Evolutionary conservation across 768 basidiomycete species (phyloP).

Genomic region (Chalciporus pseudorubinellus): DNA sequence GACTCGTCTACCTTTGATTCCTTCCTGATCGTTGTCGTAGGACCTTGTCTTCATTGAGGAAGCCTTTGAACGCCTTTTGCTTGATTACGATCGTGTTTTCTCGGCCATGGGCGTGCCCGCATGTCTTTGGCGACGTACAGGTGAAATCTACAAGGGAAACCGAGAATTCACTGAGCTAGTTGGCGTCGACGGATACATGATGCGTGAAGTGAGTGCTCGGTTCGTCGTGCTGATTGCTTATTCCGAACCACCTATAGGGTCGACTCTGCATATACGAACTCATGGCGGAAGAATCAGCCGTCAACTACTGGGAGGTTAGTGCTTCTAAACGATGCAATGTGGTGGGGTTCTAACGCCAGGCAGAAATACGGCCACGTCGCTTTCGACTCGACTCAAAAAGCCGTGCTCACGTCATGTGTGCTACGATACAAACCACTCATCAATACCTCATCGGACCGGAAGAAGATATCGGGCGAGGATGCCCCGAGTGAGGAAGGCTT

Average conservation of each 20-base stretch:
- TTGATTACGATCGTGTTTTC: constrained; percentile 94
- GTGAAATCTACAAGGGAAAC: constrained; percentile 98
- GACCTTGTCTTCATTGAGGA: constrained; percentile 98
- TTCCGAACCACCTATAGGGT: constrained; percentile 46
- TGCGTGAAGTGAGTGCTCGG: constrained; percentile 68
- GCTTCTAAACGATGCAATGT: neutral
- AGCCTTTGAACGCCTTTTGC: constrained; percentile 90
- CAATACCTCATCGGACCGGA: constrained; percentile 36
- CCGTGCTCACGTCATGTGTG: constrained; percentile 89
- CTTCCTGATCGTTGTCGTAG: constrained; percentile 32
- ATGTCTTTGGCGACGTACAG: constrained; percentile 94
- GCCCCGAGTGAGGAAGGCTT: constrained; percentile 62
- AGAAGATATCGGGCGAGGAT: constrained; percentile 28
- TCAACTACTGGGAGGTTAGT: constrained; percentile 94
- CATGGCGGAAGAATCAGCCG: constrained; percentile 96
- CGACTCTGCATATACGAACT: constrained; percentile 95
- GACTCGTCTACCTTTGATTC: neutral
- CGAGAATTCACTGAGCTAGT: constrained; percentile 91
- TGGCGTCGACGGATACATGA: constrained; percentile 80
- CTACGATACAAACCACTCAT: constrained; percentile 73
- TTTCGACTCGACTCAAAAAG: constrained; percentile 89
- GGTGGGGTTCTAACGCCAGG: neutral
- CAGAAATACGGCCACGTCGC: constrained; percentile 96
- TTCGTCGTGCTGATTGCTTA: neutral
- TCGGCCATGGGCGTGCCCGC: constrained; percentile 96